Base-by-base conservation (phyloP, 371 early-diverging fungal species). In the Mortierella polycephala region DNA sequence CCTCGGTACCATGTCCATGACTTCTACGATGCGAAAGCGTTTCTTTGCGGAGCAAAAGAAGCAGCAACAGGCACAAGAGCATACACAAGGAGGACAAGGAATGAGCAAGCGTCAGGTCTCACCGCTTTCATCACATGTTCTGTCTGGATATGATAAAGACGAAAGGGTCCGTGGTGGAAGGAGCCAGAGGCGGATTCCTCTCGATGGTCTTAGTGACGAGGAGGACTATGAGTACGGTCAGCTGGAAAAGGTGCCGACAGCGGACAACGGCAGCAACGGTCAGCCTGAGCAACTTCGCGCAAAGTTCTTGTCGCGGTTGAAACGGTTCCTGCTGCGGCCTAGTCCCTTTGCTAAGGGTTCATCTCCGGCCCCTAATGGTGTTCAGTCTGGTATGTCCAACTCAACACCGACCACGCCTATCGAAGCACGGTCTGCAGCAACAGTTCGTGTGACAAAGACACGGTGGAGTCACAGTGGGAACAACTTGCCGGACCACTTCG, bases 31-130 rank as follows among this genome's bases (percentile, higher is more conserved):
- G 75, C 57, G 75, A 13, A 64, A 62, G 45, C 69, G 69, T 6
- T 75, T 69, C 66, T 75, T 75, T 69, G 69, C 75, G 1, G 75
- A 75, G 46, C 75, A 75, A 20, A 75, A 69, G 44, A 69, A 75
- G 62, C 56, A 45, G 49, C 47, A 57, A 20, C 54, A 67, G 23
- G 55, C 6, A 14, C 60, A 54, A 41, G 37, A 30, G 5, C 56
- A 56, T 42, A 30, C 40, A 49, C 30, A 46, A 9, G 30, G 49
- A 30, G 40, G 54, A 7, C 61, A 37, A 1, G 37, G 61, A 14
- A n/a, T n/a, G n/a, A 50, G n/a, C 50, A 20, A n/a, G 50, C 58
- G 65, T 50, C 39, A 44, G 13, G 45, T 45, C 14, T 21, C 57
- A 18, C 65, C 57, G 21, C 21, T 64, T 12, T 50, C 50, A 8